phyloP scores from a whole-genome alignment of 1,139 yeast species.

The Kodamaea plutei region DNA sequence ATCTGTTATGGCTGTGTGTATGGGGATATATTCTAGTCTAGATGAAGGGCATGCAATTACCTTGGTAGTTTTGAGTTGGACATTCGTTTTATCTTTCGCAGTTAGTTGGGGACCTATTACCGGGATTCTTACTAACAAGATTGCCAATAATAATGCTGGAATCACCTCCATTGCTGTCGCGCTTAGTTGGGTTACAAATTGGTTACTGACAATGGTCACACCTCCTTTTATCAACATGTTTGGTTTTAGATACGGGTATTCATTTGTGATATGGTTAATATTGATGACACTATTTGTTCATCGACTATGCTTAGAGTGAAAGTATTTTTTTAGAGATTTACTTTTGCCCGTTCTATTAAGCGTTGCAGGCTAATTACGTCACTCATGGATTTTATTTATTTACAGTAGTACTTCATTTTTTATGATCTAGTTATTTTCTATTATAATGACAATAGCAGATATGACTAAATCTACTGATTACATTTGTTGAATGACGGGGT shows the following conservation, averaged over 20 bases:
- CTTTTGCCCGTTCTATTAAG: too few relatives aligned
- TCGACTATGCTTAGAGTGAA: too few relatives aligned
- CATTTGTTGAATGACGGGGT: too few relatives aligned
- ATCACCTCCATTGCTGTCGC: slow-evolving; percentile 23
- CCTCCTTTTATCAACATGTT: slow-evolving; percentile 20
- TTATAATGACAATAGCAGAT: too few relatives aligned
- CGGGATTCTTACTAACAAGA: slow-evolving; percentile 22
- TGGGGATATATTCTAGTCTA: slow-evolving; percentile 13
- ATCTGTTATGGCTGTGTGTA: slow-evolving; percentile 13
- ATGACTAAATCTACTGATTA: too few relatives aligned
- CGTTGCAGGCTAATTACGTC: too few relatives aligned
- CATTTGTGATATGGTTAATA: slow-evolving; percentile 18
- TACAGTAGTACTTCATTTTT: too few relatives aligned
- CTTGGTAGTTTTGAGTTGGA: slow-evolving; percentile 10
- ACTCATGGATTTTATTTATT: too few relatives aligned
- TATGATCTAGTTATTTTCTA: too few relatives aligned
- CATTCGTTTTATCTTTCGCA: slow-evolving; percentile 24
- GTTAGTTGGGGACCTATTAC: slow-evolving; percentile 34
- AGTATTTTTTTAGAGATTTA: too few relatives aligned
- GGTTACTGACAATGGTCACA: slow-evolving; percentile 21
- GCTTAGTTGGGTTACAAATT: slow-evolving; percentile 24
- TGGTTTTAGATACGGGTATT: slow-evolving; percentile 18
- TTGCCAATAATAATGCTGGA: slow-evolving; percentile 19
- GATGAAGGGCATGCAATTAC: slow-evolving; percentile 9
- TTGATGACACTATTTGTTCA: slow-evolving; percentile 17